Evolutionary conservation across 352 stramenopile genomes (phyloP).

Genomic region (Lagenidium giganteum): DNA sequence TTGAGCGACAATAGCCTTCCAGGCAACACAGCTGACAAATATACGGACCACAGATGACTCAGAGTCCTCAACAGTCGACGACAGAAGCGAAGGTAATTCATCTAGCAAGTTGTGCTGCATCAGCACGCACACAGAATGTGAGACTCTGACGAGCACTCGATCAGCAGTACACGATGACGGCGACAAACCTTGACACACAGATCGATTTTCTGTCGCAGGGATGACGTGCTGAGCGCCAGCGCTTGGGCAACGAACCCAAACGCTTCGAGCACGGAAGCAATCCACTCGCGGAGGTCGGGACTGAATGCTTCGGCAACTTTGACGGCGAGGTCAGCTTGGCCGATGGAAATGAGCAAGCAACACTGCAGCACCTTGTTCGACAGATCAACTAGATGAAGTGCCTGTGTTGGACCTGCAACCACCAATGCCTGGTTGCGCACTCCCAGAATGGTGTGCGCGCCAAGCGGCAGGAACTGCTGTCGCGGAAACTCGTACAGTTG

Average conservation of each 20-base stretch:
- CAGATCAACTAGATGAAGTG: slow-evolving; percentile 39
- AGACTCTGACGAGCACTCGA: too few species aligned
- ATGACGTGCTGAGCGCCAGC: slow-evolving; percentile 24
- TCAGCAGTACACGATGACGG: too few species aligned
- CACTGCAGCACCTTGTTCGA: slow-evolving; percentile 51
- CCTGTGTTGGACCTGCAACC: slow-evolving; percentile 26
- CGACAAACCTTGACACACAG: slow-evolving; percentile 70
- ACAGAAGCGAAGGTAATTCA: slow-evolving; percentile 11
- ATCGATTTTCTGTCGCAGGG: slow-evolving; percentile 36
- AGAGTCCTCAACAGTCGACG: background rate
- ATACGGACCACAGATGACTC: background rate
- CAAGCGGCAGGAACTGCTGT: too few species aligned
- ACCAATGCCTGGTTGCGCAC: slow-evolving; percentile 35
- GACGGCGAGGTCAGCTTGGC: slow-evolving; percentile 21
- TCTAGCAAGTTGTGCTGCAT: slow-evolving; percentile 30
- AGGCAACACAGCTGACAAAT: too few species aligned
- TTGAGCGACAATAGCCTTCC: too few species aligned
- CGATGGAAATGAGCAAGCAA: slow-evolving; percentile 45
- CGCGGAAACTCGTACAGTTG: too few species aligned
- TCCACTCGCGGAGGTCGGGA: slow-evolving; percentile 28
- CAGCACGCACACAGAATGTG: too few species aligned
- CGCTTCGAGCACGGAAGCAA: slow-evolving; percentile 44
- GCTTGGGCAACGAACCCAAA: slow-evolving; percentile 37
- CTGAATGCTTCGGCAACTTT: slow-evolving; percentile 28
- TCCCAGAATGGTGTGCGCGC: slow-evolving; percentile 33